phyloP scores from a whole-genome alignment of 2,329 filamentous ascomycete species.

The Fusarium bulbicola region DNA sequence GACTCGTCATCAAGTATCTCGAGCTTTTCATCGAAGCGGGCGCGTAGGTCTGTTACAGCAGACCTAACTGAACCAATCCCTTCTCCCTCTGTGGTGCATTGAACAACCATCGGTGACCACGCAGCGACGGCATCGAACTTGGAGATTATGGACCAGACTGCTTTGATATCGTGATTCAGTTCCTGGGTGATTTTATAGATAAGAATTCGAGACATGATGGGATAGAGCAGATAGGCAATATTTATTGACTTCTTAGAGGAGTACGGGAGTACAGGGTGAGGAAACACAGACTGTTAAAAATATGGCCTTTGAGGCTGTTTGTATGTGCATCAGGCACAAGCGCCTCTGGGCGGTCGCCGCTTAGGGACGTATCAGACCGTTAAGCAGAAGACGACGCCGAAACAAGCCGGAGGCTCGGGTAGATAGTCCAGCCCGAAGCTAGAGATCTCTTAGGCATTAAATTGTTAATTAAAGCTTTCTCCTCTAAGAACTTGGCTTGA shows the following conservation, averaged over 20 bases:
- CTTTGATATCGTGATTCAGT: background rate
- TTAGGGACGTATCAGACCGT: background rate
- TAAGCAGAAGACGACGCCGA: background rate
- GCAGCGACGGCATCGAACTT: background rate
- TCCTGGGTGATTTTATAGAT: background rate
- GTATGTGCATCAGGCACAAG: background rate
- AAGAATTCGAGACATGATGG: background rate
- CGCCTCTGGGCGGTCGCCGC: rapidly evolving
- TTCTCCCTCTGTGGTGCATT: background rate
- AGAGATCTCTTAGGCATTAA: rapidly evolving
- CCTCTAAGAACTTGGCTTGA: rapidly evolving
- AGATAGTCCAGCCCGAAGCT: rapidly evolving
- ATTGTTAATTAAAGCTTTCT: rapidly evolving
- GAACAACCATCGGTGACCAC: background rate
- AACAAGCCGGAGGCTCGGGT: rapidly evolving
- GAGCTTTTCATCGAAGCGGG: rapidly evolving
- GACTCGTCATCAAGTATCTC: background rate
- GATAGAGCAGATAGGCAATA: rapidly evolving
- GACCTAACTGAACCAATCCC: background rate
- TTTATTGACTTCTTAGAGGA: rapidly evolving
- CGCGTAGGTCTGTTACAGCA: background rate
- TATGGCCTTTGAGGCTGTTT: rapidly evolving
- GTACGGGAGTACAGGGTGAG: too few species aligned
- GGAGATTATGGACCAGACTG: background rate
- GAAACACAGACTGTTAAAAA: rapidly evolving